Conservation (phyloP, 768 basidiomycete genomes). For the Amanita rubescens region DNA sequence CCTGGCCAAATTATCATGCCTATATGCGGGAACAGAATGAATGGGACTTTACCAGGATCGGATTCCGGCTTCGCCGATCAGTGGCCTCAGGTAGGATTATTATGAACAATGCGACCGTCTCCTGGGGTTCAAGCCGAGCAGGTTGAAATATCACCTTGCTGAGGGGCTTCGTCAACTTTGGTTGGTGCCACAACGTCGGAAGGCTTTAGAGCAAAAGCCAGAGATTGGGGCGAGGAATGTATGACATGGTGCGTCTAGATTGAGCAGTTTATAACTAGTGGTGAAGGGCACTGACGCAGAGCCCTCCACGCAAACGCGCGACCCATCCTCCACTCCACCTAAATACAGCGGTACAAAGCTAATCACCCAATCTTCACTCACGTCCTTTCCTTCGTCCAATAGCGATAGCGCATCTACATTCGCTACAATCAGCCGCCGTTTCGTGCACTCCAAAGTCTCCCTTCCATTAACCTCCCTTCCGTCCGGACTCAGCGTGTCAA, state of each 20-base stretch:
- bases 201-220: neutral
- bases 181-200: neutral
- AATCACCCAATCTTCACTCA: constrained; percentile 32
- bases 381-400: constrained; percentile 12
- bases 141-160: neutral
- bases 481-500: constrained; percentile 65
- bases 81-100: neutral
- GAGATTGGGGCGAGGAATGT: neutral
- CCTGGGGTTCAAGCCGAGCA: neutral
- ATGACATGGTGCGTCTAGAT: constrained; percentile 4
- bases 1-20: constrained; percentile 18
- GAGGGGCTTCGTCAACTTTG: neutral
- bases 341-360: constrained; percentile 54
- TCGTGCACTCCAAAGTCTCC: constrained; percentile 51
- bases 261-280: constrained; percentile 1
- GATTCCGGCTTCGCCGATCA: neutral
- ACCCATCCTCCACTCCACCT: constrained; percentile 45
- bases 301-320: constrained; percentile 47
- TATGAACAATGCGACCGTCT: neutral
- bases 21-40: constrained; percentile 21
- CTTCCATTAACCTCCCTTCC: constrained; percentile 19
- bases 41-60: constrained; percentile 34
- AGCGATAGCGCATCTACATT: constrained; percentile 45
- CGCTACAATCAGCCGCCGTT: constrained; percentile 50
- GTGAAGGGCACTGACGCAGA: neutral